Percentiles rank a stretch among this genome's conserved stretches.
phyloP scores from a whole-genome alignment of 345 rosid genomes.

The Trapa incisa region DNA sequence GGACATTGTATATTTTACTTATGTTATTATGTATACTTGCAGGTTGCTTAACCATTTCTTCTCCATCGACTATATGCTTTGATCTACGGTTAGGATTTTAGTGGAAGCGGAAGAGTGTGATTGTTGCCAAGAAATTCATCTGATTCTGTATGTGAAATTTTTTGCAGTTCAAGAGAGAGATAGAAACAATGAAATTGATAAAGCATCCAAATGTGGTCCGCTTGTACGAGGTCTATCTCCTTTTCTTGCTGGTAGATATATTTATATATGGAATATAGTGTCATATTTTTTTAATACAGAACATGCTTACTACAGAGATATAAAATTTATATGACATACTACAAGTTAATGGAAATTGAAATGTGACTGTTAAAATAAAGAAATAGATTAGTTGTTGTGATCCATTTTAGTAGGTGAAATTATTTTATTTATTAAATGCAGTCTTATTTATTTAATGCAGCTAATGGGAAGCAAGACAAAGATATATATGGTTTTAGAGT shows the following conservation, averaged over 20 bases:
- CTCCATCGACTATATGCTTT: not conserved
- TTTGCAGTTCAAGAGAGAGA: constrained; percentile 69
- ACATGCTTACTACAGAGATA: not conserved
- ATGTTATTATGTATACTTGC: not conserved
- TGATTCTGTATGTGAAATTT: not conserved
- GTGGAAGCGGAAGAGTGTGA: not conserved
- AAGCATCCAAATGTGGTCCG: constrained; percentile 92
- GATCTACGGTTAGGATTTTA: not conserved
- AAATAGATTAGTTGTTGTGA: not conserved
- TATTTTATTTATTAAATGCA: not conserved
- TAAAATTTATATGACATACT: not conserved
- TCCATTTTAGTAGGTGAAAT: not conserved
- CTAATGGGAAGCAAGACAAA: constrained; percentile 72
- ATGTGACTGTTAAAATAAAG: not conserved
- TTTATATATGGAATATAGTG: not conserved
- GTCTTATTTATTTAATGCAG: constrained; percentile 18
- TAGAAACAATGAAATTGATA: constrained; percentile 84
- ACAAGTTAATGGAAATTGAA: not conserved
- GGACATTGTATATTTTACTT: not conserved
- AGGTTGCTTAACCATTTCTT: not conserved
- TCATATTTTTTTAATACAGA: not conserved
- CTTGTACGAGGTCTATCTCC: constrained; percentile 56
- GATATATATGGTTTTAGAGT: constrained; percentile 61
- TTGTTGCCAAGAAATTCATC: constrained; percentile 1
- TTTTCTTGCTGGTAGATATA: constrained; percentile 3